Conservation (phyloP, 805 yeast species). For the Tetrapisispora iriomotensis region DNA sequence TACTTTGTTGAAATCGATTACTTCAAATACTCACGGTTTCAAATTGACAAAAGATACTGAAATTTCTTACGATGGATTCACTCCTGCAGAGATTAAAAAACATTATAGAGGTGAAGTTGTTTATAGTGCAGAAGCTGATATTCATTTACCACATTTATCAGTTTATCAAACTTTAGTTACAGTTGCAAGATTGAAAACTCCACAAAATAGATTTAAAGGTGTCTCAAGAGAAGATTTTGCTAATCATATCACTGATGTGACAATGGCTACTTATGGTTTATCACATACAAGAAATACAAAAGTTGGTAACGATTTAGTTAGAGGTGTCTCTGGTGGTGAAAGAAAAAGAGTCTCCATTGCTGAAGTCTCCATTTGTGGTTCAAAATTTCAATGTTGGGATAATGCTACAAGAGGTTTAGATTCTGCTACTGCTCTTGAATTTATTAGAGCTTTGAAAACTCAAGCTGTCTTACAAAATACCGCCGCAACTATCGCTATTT, state of each 20-base stretch:
- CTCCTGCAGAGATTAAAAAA: constrained; percentile 38
- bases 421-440: constrained; percentile 52
- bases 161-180: constrained; percentile 58
- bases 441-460: constrained; percentile 43
- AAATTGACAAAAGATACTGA: constrained; percentile 37
- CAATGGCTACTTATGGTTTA: constrained; percentile 50
- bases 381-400: constrained; percentile 45
- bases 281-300: constrained; percentile 49
- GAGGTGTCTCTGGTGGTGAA: constrained; percentile 71
- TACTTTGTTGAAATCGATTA: constrained; percentile 50
- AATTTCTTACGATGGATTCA: constrained; percentile 47
- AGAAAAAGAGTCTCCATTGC: constrained; percentile 67
- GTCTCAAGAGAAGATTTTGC: constrained; percentile 48
- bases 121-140: constrained; percentile 59
- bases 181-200: constrained; percentile 53
- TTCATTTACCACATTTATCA: constrained; percentile 57
- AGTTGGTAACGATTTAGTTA: constrained; percentile 47
- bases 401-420: constrained; percentile 60
- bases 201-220: constrained; percentile 51
- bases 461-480: constrained; percentile 39
- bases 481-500: constrained; percentile 54
- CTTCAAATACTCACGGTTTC: constrained; percentile 53
- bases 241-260: constrained; percentile 42
- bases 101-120: constrained; percentile 61
- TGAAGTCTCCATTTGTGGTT: constrained; percentile 45